Conservation (phyloP, 257 asterid genomes). For the Verbena officinalis region DNA sequence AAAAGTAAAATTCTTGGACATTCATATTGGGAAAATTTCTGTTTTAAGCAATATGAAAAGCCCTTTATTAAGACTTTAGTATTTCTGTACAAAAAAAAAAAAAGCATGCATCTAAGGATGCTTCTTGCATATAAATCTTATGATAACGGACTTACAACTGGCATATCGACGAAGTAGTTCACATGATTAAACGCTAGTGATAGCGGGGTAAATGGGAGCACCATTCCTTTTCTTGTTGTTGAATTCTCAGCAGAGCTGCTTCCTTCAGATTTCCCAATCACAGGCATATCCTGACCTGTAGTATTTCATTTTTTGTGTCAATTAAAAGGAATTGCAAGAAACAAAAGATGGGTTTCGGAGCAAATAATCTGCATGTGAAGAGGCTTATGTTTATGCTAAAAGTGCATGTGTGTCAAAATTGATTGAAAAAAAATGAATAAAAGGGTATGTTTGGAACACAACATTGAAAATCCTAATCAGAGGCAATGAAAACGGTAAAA, state of each 20-base stretch:
- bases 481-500: too few species aligned
- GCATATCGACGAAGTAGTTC: constrained; percentile 92
- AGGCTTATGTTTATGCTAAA: too few species aligned
- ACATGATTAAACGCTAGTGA: constrained; percentile 84
- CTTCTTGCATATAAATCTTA: constrained; percentile 2
- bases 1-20: too few species aligned
- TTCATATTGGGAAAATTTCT: too few species aligned
- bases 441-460: too few species aligned
- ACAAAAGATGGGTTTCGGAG: neutral
- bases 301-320: constrained; percentile 22
- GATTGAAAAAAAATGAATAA: too few species aligned
- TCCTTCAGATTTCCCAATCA: constrained; percentile 35
- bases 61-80: neutral
- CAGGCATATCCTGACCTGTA: constrained; percentile 55
- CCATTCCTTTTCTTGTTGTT: constrained; percentile 72
- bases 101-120: neutral
- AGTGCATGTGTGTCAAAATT: too few species aligned
- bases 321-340: constrained; percentile 3
- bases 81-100: too few species aligned
- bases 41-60: neutral
- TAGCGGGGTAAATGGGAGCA: constrained; percentile 88
- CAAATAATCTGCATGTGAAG: too few species aligned
- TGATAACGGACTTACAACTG: constrained; percentile 63
- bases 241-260: constrained; percentile 31
- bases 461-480: too few species aligned